Evolutionary conservation across 2,329 filamentous ascomycete genomes (phyloP).

Genomic region (Aspergillus novofumigatus): DNA sequence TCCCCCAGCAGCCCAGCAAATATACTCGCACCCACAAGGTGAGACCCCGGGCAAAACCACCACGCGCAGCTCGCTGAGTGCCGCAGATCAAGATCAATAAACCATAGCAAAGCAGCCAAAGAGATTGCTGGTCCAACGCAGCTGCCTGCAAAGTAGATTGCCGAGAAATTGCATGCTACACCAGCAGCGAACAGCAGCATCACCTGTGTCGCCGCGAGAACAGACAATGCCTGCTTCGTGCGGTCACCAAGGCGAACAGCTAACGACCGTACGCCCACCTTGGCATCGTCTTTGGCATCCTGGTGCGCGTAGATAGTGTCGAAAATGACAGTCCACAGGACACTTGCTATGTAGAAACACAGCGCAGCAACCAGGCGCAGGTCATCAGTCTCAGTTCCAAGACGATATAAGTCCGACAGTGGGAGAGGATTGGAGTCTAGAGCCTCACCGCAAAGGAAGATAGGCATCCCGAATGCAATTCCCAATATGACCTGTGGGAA

Average conservation of each 20-base stretch:
- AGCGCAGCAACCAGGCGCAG: not conserved
- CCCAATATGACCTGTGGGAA: conserved; percentile 83
- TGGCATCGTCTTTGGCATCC: conserved; percentile 80
- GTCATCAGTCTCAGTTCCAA: not conserved
- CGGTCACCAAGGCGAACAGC: conserved; percentile 49
- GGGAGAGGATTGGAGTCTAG: no score
- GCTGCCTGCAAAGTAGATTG: conserved; percentile 2
- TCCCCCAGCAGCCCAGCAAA: conserved; percentile 5
- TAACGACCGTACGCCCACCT: conserved; percentile 85
- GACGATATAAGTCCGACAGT: not conserved
- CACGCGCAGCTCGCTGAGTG: conserved; percentile 7
- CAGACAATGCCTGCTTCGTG: not conserved
- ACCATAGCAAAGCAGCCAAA: conserved; percentile 1
- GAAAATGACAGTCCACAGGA: conserved; percentile 80
- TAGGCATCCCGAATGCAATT: conserved; percentile 60
- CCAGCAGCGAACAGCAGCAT: not conserved
- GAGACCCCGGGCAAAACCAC: conserved; percentile 10
- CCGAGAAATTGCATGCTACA: not conserved
- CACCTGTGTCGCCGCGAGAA: conserved; percentile 1
- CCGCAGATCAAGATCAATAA: conserved; percentile 6
- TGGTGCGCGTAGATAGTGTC: conserved; percentile 94
- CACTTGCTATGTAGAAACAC: not conserved
- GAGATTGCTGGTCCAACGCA: conserved; percentile 3
- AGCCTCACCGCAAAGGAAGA: conserved; percentile 39
- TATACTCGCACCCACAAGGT: conserved; percentile 4